Percentiles rank a stretch among this genome's conserved stretches.
These are phyloP conservation scores for Neospora caninum DNA, from an alignment of 169 alveolate species.

Conservation along the genomic window DNA sequence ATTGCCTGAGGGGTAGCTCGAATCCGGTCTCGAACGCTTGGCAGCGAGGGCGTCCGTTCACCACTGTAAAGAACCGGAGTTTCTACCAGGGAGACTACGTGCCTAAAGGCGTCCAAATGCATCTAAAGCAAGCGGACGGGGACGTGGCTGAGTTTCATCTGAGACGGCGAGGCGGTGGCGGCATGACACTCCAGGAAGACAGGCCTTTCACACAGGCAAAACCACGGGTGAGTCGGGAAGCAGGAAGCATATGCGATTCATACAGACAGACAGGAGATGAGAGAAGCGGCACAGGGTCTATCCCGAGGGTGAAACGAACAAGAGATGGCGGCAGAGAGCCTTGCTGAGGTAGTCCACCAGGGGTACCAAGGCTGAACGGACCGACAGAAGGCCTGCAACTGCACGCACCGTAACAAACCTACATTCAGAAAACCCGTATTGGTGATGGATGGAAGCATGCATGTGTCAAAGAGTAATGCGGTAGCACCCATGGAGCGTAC, in stretches of 20 bases:
- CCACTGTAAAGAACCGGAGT: neutral
- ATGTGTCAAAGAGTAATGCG: too few species aligned
- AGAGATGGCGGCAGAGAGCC: too few species aligned
- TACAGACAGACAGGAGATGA: too few species aligned
- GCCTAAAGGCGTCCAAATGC: neutral
- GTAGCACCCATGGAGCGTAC: too few species aligned
- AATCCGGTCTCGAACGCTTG: constrained; percentile 46
- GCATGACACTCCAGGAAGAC: neutral
- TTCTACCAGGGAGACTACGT: constrained; percentile 25
- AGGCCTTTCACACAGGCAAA: neutral
- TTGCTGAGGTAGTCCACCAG: too few species aligned
- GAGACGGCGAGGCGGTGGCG: neutral
- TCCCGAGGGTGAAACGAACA: too few species aligned
- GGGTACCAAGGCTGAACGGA: too few species aligned
- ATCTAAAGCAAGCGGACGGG: neutral
- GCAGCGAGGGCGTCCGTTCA: neutral
- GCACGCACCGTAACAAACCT: too few species aligned
- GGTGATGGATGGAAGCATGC: too few species aligned
- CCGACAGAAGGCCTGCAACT: too few species aligned
- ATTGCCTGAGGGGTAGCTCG: constrained; percentile 3
- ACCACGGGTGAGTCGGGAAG: neutral
- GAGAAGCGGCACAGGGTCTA: too few species aligned
- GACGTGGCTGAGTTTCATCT: neutral
- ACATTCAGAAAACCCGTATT: too few species aligned
- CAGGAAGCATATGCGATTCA: neutral